Base-by-base conservation (phyloP, 129 eudicot species). In the Flaveria bidentis region DNA sequence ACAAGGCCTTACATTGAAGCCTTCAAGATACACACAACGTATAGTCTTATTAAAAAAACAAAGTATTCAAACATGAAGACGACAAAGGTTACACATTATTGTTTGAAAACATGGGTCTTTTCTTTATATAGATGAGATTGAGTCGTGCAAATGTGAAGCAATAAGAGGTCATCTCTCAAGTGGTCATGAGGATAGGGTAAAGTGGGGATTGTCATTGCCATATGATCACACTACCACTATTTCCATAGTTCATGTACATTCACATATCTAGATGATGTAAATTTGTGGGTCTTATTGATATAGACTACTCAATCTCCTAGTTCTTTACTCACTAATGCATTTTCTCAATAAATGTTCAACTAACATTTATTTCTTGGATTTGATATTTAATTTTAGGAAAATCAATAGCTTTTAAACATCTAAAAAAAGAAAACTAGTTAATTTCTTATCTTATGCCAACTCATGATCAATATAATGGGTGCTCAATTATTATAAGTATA, bases 181-280 rank as follows among this genome's bases (percentile, higher is more conserved):
- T 80, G 74, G 51, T 80, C 20, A 77, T 72, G 83, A 50, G 56
- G 81, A 42, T 42, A 52, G 71, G 53, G 28, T 46, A 57, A 58
- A 30, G 80, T 66, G 53, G 71, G 63, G 71, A 28, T 14, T 71
- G 83, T 25, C 68, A 41, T 67, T 71, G 72, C 58, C 73, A 63
- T 70, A 78, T 76, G 77, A 51, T 78, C 78, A 80, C 78, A 73
- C 51, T 56, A 25, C 83, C 83, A 78, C 82, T 77, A 70, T 78
- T 47, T 71, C 15, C 76, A 71, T 62, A 14, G 75, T 52, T 65
- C 60, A 73, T 53, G 83, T 65, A 60, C 66, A 22, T 78, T 61
- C 66, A 78, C 72, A 63, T 78, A 58, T 56, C 77, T 53, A 52
- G 47, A 41, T 80, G 41, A 80, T 52, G 63, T 25, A 39, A 73